Percentiles rank a stretch among this genome's conserved stretches.
Conservation (phyloP, 1,284 basidiomycete species). For the Papiliotrema fonsecae region DNA sequence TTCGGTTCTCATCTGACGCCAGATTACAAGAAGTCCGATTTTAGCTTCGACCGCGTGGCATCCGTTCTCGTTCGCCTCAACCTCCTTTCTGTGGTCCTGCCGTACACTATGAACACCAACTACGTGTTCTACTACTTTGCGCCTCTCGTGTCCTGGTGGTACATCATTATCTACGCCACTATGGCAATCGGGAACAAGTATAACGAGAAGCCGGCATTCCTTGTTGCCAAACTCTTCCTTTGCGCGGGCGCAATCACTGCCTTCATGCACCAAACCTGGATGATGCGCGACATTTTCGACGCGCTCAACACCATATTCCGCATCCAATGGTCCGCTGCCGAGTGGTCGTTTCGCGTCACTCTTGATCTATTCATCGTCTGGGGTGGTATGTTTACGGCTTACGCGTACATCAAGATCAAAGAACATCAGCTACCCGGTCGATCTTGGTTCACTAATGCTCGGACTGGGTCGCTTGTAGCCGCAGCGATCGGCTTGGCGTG, state of each 20-base stretch:
- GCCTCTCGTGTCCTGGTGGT: slow-evolving; percentile 64
- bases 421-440: slow-evolving; percentile 68
- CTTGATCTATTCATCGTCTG: slow-evolving; percentile 86
- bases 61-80: slow-evolving; percentile 77
- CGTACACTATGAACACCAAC: slow-evolving; percentile 84
- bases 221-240: slow-evolving; percentile 63
- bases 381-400: slow-evolving; percentile 71
- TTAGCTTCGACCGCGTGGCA: slow-evolving; percentile 67
- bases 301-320: slow-evolving; percentile 61
- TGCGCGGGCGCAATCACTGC: slow-evolving; percentile 61
- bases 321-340: slow-evolving; percentile 74
- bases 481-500: slow-evolving; percentile 60
- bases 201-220: slow-evolving; percentile 65
- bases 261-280: slow-evolving; percentile 62
- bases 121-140: slow-evolving; percentile 86
- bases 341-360: slow-evolving; percentile 80
- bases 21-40: slow-evolving; percentile 80
- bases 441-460: slow-evolving; percentile 58
- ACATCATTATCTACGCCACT: slow-evolving; percentile 74
- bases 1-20: slow-evolving; percentile 48
- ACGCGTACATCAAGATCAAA: slow-evolving; percentile 68
- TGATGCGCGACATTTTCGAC: slow-evolving; percentile 61
- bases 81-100: slow-evolving; percentile 70
- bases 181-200: slow-evolving; percentile 65
- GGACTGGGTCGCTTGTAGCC: slow-evolving; percentile 52